Percentiles rank a stretch among this genome's conserved stretches.
phyloP scores from a whole-genome alignment of 1,139 yeast genomes.

The Diutina scorzettiae region DNA sequence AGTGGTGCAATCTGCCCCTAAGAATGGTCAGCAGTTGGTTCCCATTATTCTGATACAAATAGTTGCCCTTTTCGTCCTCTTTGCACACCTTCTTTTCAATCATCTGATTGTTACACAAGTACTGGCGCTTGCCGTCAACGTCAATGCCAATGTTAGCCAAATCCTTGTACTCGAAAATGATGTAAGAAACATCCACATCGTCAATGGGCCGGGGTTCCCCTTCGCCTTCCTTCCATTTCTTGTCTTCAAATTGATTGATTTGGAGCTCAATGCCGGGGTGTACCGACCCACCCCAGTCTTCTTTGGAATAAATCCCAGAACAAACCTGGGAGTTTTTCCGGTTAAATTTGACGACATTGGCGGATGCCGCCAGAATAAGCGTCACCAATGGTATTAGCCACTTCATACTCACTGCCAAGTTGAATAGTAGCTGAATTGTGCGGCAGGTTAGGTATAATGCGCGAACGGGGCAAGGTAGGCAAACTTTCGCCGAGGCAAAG shows the following conservation, averaged over 20 bases:
- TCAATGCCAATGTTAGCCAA: constrained; percentile 51
- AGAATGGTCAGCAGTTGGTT: constrained; percentile 26
- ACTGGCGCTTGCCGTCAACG: constrained; percentile 14
- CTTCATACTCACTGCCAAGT: too few relatives aligned
- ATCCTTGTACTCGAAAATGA: constrained; percentile 79
- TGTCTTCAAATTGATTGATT: constrained; percentile 22
- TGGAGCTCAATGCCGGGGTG: constrained; percentile 51
- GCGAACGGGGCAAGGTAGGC: too few relatives aligned
- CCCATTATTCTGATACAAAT: neutral
- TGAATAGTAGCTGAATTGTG: too few relatives aligned
- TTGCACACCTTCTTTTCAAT: neutral
- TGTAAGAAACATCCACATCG: constrained; percentile 44
- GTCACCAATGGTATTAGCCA: constrained; percentile 4
- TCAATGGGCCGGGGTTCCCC: constrained; percentile 12
- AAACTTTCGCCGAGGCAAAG: too few relatives aligned
- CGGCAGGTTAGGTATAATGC: too few relatives aligned
- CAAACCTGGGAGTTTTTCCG: constrained; percentile 51
- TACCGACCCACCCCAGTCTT: constrained; percentile 75
- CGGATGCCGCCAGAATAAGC: constrained; percentile 11
- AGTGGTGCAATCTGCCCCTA: constrained; percentile 41
- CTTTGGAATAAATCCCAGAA: constrained; percentile 78
- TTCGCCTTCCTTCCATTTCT: constrained; percentile 18
- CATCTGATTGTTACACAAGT: constrained; percentile 1
- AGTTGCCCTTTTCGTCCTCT: neutral
- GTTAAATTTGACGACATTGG: constrained; percentile 38